Evolutionary conservation across 306 rosid species (phyloP), one percentile per base, ranked within the genome.

Genomic region (Delonix regia): DNA sequence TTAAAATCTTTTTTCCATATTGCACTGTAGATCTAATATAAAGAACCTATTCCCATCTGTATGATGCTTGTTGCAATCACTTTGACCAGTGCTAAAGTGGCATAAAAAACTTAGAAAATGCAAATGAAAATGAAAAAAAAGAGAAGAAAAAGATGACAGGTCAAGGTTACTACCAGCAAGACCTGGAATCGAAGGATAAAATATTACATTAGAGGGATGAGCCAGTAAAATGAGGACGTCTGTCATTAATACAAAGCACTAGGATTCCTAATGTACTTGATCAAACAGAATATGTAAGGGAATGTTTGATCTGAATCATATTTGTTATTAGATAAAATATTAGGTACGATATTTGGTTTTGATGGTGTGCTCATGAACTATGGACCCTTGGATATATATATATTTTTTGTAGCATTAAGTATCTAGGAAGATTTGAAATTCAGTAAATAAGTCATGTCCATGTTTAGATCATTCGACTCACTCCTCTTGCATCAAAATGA

Each of bases 341-440:
- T 24, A 14, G 56, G 62, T 27, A 39, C 12, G 39, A 9, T 28
- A 11, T 11, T 36, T 24, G 25, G 33, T 44, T 25, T 25, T 49
- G 39, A 61, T 78, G 62, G 30, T 64, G 12, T 59, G 38, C 51
- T 61, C 39, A 41, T 67, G 24, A 60, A 60, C n/a, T 68, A 24
- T 78, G 69, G 56, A 49, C 49, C 18, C 36, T 22, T 69, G 55
- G 25, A 36, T 51, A 18, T 38, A n/a, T n/a, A n/a, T 79, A 4
- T 59, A 2, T 28, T 24, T 30, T 74, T 22, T 67, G 25, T 68
- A 4, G 57, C 6, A 33, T 8, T 73, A 49, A 78, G 48, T 78
- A 4, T 69, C 30, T 77, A 18, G 11, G 62, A 55, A 55, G 12
- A 60, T 18, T 55, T 36, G 80, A 73, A 30, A 16, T 72, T 64